Evolutionary conservation across 2,329 filamentous ascomycete genomes (phyloP).

Genomic region (Magnaporthiopsis incrustans): DNA sequence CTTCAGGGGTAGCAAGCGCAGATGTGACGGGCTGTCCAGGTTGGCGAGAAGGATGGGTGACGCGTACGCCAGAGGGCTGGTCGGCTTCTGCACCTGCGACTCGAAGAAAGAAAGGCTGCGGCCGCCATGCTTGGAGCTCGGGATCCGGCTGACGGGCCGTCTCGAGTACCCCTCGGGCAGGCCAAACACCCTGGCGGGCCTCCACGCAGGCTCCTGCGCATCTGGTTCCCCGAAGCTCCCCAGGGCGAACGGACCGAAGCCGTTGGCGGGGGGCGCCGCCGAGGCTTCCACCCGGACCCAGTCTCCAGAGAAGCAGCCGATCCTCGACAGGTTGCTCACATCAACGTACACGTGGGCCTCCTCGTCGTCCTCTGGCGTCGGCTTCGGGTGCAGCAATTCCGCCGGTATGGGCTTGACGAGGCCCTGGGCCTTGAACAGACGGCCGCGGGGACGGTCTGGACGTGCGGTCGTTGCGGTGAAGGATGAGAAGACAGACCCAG

Average conservation of each 20-base stretch:
- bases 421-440: conserved; percentile 77
- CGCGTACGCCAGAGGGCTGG: conserved; percentile 58
- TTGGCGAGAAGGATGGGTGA: conserved; percentile 86
- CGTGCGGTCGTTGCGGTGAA: conserved; percentile 79
- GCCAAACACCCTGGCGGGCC: conserved; percentile 82
- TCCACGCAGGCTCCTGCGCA: conserved; percentile 60
- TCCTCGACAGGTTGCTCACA: conserved; percentile 72
- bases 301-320: conserved; percentile 95
- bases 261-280: conserved; percentile 63
- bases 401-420: conserved; percentile 64
- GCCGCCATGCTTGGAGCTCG: conserved; percentile 42
- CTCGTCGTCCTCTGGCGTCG: conserved; percentile 69
- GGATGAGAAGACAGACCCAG: conserved; percentile 81
- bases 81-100: conserved; percentile 55
- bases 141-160: conserved; percentile 52
- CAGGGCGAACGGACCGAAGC: conserved; percentile 58
- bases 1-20: conserved; percentile 53
- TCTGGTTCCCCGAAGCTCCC: conserved; percentile 57
- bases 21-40: conserved; percentile 66
- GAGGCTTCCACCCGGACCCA: conserved; percentile 83
- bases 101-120: conserved; percentile 56
- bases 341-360: conserved; percentile 88
- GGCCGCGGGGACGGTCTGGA: conserved; percentile 62
- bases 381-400: conserved; percentile 78
- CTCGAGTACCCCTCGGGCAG: conserved; percentile 68